phyloP scores from a whole-genome alignment of 78 protist genomes.

The Dictyostelium citrinum region DNA sequence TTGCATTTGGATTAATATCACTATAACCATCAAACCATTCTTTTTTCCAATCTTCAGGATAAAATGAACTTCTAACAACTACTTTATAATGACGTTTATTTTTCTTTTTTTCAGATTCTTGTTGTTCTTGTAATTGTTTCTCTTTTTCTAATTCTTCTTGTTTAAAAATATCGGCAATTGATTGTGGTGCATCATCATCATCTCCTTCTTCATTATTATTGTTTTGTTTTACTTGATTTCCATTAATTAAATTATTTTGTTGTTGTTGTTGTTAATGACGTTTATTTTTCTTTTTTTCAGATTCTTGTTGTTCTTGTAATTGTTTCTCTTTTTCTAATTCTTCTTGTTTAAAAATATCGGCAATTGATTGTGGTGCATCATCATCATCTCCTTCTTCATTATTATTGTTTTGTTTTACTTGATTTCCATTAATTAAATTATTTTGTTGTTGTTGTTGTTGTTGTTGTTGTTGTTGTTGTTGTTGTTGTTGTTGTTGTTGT shows the following conservation, averaged over 20 bases:
- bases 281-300: neutral
- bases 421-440: no score
- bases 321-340: neutral
- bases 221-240: neutral
- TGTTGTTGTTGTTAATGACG: neutral
- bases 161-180: neutral
- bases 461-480: neutral
- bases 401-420: no score
- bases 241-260: neutral
- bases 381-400: no score
- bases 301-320: neutral
- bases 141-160: neutral
- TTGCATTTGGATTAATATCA: constrained; percentile 7
- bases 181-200: neutral
- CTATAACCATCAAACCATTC: constrained; percentile 22
- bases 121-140: neutral
- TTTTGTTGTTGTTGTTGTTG: neutral
- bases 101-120: neutral
- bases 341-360: neutral
- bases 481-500: no score
- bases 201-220: neutral
- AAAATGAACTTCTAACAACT: neutral
- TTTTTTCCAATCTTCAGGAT: constrained; percentile 29
- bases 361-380: neutral
- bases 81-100: neutral